Evolutionary conservation across 2,329 filamentous ascomycete species (phyloP).

Genomic region (Alternaria longipes): DNA sequence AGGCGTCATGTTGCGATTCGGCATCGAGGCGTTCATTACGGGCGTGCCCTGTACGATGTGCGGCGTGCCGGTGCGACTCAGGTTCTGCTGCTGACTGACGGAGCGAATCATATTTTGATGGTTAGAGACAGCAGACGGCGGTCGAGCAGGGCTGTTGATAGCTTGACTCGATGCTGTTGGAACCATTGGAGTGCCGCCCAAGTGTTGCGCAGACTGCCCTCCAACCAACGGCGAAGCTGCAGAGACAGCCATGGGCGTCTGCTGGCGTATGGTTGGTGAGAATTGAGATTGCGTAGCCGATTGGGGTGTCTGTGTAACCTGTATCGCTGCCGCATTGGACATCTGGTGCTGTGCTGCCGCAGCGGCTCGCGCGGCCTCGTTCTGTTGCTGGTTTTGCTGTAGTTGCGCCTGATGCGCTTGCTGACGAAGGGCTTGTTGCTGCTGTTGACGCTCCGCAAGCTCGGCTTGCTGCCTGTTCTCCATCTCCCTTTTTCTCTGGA

Average conservation of each 20-base stretch:
- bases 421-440: constrained; percentile 60
- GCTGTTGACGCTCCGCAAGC: constrained; percentile 58
- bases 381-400: constrained; percentile 42
- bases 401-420: constrained; percentile 45
- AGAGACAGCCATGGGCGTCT: constrained; percentile 55
- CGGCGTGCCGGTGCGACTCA: constrained; percentile 51
- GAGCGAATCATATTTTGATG: constrained; percentile 52
- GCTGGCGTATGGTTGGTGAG: constrained; percentile 65
- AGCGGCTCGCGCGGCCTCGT: constrained; percentile 49
- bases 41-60: constrained; percentile 52
- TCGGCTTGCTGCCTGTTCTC: constrained; percentile 46
- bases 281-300: constrained; percentile 67
- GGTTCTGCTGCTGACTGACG: constrained; percentile 51
- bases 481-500: constrained; percentile 47
- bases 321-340: constrained; percentile 32
- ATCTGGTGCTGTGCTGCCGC: constrained; percentile 43
- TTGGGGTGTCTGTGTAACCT: constrained; percentile 57
- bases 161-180: constrained; percentile 49
- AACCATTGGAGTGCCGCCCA: constrained; percentile 58
- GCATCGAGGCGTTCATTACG: constrained; percentile 49
- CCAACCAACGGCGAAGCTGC: constrained; percentile 55
- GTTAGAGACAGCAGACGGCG: constrained; percentile 51
- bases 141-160: constrained; percentile 50
- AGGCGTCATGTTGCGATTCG: constrained; percentile 52
- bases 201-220: constrained; percentile 44